Evolutionary conservation across 140 eudicot genomes (phyloP).

Genomic region (Erigeron philadelphicus): DNA sequence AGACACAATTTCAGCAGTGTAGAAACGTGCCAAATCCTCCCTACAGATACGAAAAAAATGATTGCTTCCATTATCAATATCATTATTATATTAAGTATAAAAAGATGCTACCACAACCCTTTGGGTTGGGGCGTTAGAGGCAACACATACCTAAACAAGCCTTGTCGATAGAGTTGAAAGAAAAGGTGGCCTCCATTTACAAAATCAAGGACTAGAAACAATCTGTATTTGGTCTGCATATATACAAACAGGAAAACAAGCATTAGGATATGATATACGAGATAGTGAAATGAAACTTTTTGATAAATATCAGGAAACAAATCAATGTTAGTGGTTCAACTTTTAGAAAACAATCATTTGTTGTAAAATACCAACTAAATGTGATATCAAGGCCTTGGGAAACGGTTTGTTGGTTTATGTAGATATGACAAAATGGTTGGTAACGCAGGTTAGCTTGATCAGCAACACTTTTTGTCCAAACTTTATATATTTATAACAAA

Average conservation of each 20-base stretch:
- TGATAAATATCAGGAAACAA: conserved; percentile 1
- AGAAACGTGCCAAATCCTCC: conserved; percentile 81
- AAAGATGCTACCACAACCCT: not conserved
- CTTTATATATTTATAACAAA: not conserved
- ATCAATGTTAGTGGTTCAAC: not conserved
- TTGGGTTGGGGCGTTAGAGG: not conserved
- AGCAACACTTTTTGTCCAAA: not conserved
- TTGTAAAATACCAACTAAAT: not conserved
- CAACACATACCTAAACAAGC: conserved; percentile 61
- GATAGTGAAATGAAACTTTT: not conserved
- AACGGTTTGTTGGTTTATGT: not conserved
- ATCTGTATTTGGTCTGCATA: conserved; percentile 65
- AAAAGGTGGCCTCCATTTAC: conserved; percentile 82
- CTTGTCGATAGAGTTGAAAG: conserved; percentile 78
- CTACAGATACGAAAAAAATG: conserved; percentile 25
- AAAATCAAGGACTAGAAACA: conserved; percentile 76
- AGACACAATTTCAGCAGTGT: conserved; percentile 79
- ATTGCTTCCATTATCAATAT: conserved; percentile 11
- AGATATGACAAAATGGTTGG: not conserved
- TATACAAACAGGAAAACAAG: conserved; percentile 19
- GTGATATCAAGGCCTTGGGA: not conserved
- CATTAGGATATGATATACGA: not conserved
- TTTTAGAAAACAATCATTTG: not conserved
- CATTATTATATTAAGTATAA: not conserved
- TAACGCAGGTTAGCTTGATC: not conserved